Evolutionary conservation across 1,284 basidiomycete species (phyloP).

Genomic region (Cryptococcus amylolentus): DNA sequence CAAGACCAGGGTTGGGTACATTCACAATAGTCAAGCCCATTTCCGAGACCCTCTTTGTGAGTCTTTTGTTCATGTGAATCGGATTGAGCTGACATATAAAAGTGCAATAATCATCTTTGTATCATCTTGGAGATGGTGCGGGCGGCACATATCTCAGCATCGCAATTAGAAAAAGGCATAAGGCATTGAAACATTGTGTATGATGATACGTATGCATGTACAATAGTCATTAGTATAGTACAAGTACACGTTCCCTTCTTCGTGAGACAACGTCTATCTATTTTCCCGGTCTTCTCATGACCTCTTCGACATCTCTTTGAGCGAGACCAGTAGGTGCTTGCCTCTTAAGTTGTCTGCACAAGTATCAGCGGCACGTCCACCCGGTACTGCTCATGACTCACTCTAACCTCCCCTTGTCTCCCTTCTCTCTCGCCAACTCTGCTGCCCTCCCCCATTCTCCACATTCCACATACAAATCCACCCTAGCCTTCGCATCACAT

Average conservation of each 20-base stretch:
- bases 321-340: conserved; percentile 73
- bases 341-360: conserved; percentile 61
- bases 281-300: conserved; percentile 46
- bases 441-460: conserved; percentile 84
- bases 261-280: conserved; percentile 1
- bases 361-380: not conserved
- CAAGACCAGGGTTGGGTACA: conserved; percentile 64
- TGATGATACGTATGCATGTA: not conserved
- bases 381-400: conserved; percentile 52
- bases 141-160: not conserved
- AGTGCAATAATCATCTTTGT: not conserved
- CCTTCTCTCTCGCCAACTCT: conserved; percentile 78
- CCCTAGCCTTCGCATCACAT: conserved; percentile 75
- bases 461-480: conserved; percentile 81
- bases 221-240: not conserved
- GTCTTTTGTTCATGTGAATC: conserved; percentile 3
- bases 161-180: too few relatives aligned
- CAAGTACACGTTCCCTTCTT: too few relatives aligned
- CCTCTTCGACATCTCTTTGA: conserved; percentile 69
- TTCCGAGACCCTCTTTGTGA: conserved; percentile 57
- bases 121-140: not conserved
- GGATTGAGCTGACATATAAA: not conserved
- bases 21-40: conserved; percentile 85
- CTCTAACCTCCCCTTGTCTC: conserved; percentile 76
- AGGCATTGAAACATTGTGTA: too few relatives aligned